phyloP scores from a whole-genome alignment of 768 basidiomycete genomes.

The Collybia sordida region DNA sequence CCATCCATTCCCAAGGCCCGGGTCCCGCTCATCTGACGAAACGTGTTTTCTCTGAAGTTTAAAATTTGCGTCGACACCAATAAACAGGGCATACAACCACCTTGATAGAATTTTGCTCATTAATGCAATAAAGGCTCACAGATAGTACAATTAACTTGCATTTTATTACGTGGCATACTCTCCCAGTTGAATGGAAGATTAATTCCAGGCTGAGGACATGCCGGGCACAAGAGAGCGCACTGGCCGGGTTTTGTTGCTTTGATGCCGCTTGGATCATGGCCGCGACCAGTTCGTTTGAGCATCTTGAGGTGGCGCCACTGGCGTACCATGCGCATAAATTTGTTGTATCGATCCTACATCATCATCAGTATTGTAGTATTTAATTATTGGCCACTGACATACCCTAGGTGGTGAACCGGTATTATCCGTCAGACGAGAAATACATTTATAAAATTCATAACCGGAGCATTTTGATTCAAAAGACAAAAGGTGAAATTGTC shows the following conservation, averaged over 20 bases:
- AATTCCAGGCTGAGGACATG: conserved; percentile 24
- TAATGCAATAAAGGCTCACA: neutral
- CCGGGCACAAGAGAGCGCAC: conserved; percentile 23
- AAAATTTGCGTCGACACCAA: too few species aligned
- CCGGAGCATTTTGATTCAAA: conserved; percentile 9
- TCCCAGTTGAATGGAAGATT: conserved; percentile 23
- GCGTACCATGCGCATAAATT: conserved; percentile 14
- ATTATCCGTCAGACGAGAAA: conserved; percentile 8
- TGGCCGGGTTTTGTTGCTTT: conserved; percentile 12
- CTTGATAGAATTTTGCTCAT: neutral
- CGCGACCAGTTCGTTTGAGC: conserved; percentile 18
- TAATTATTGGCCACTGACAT: too few species aligned
- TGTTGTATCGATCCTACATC: conserved; percentile 16
- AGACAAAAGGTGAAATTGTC: conserved; percentile 10
- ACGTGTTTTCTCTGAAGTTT: too few species aligned
- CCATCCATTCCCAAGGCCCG: too few species aligned
- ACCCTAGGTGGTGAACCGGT: neutral
- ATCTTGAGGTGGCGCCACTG: conserved; percentile 16
- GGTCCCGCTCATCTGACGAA: too few species aligned
- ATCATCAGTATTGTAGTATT: too few species aligned
- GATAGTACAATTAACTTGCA: neutral
- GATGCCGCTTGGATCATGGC: conserved; percentile 14
- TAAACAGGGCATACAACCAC: conserved; percentile 14
- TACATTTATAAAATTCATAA: conserved; percentile 10
- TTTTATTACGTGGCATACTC: conserved; percentile 5